Evolutionary conservation across 1,284 basidiomycete species (phyloP).

Genomic region (Sphagnurus paluster): DNA sequence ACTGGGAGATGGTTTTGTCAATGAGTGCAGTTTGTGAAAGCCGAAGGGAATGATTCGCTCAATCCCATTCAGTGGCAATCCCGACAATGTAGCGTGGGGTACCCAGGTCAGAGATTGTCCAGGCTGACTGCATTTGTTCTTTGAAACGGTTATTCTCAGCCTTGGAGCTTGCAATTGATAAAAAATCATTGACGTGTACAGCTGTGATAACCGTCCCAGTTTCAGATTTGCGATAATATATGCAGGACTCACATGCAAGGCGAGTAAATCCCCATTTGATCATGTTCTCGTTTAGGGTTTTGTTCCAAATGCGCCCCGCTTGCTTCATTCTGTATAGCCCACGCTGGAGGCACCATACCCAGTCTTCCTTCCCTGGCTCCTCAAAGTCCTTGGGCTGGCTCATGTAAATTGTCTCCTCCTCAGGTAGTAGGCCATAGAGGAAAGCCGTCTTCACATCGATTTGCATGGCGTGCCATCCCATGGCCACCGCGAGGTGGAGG

Average conservation of each 20-base stretch:
- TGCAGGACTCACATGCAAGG: conserved; percentile 33
- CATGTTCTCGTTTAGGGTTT: conserved; percentile 32
- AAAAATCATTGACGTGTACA: conserved; percentile 38
- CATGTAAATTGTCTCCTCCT: conserved; percentile 39
- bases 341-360: conserved; percentile 32
- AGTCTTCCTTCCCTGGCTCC: conserved; percentile 20
- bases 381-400: conserved; percentile 36
- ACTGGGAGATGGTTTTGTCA: too few species aligned
- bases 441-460: conserved; percentile 50
- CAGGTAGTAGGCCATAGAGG: conserved; percentile 37
- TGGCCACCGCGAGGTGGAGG: not conserved
- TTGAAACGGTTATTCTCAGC: too few species aligned
- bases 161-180: conserved; percentile 27
- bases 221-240: conserved; percentile 26
- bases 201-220: conserved; percentile 26
- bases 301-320: conserved; percentile 35
- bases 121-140: too few species aligned
- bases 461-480: conserved; percentile 35
- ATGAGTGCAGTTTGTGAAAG: too few species aligned
- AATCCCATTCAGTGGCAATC: too few species aligned
- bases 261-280: conserved; percentile 30
- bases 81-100: too few species aligned
- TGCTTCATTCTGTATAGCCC: conserved; percentile 45
- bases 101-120: too few species aligned
- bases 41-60: too few species aligned